Conservation (phyloP, 176 grass and related monocot species). For the Carex parvula region DNA sequence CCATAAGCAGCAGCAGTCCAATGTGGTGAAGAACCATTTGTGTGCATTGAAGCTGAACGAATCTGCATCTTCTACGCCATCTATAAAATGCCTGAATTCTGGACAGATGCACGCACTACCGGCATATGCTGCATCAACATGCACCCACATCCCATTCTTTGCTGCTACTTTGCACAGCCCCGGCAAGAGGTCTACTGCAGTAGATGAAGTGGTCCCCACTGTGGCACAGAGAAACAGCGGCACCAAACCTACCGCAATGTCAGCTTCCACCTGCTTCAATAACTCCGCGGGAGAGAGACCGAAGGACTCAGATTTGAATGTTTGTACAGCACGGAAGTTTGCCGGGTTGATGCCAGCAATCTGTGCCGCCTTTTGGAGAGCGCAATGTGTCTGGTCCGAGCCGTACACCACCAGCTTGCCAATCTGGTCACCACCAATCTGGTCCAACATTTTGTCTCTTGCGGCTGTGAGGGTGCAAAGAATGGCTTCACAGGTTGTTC, state of each 20-base stretch:
- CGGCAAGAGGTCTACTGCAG: constrained; percentile 31
- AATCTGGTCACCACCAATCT: constrained; percentile 36
- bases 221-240: constrained; percentile 48
- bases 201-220: constrained; percentile 38
- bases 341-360: constrained; percentile 40
- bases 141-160: constrained; percentile 44
- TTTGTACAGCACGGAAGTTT: constrained; percentile 42
- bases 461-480: constrained; percentile 60
- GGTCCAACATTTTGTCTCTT: constrained; percentile 46
- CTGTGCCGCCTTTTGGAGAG: constrained; percentile 55
- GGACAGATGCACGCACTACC: constrained; percentile 80
- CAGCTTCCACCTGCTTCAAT: constrained; percentile 8
- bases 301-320: not conserved
- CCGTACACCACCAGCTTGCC: constrained; percentile 63
- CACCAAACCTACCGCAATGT: constrained; percentile 30
- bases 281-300: not conserved
- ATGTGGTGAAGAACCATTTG: constrained; percentile 71
- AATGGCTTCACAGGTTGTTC: constrained; percentile 62
- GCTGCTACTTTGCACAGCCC: constrained; percentile 34
- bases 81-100: constrained; percentile 64
- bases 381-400: constrained; percentile 70
- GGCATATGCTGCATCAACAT: constrained; percentile 83
- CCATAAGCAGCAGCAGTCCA: constrained; percentile 31
- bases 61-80: constrained; percentile 79
- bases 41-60: constrained; percentile 91